These are phyloP conservation scores for Hemerocallis citrina DNA, from an alignment of 106 monocot species.

Conservation along the genomic window DNA sequence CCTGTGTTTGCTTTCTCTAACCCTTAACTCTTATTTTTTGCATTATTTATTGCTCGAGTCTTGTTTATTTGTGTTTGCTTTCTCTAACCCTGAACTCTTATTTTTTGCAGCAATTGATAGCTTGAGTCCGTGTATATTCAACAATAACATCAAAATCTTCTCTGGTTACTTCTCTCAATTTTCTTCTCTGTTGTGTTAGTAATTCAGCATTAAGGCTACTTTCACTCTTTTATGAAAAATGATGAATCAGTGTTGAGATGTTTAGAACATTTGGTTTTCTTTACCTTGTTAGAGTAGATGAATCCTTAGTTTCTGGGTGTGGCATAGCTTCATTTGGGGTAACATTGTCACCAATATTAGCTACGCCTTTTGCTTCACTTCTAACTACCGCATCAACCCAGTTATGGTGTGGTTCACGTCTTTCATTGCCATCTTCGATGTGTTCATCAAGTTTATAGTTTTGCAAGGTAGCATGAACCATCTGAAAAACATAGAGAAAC, in stretches of 20 bases:
- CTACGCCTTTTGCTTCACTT: constrained; percentile 43
- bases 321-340: constrained; percentile 9
- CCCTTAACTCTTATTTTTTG: too few species aligned
- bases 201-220: too few species aligned
- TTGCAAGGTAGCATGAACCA: constrained; percentile 56
- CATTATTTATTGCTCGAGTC: too few species aligned
- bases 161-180: too few species aligned
- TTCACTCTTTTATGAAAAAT: background rate
- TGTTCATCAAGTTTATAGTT: constrained; percentile 43
- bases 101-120: too few species aligned
- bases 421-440: constrained; percentile 23
- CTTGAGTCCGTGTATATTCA: too few species aligned
- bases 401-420: constrained; percentile 47
- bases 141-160: too few species aligned
- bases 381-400: constrained; percentile 96
- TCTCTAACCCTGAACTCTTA: too few species aligned
- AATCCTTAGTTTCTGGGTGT: constrained; percentile 40
- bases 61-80: too few species aligned
- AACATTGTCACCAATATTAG: constrained; percentile 26
- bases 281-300: constrained; percentile 53
- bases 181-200: too few species aligned
- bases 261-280: background rate
- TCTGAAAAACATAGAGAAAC: constrained; percentile 50
- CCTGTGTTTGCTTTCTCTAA: too few species aligned
- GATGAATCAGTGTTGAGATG: background rate